Base-by-base conservation (phyloP, 352 stramenopile species). In the Pythium diclinum region DNA sequence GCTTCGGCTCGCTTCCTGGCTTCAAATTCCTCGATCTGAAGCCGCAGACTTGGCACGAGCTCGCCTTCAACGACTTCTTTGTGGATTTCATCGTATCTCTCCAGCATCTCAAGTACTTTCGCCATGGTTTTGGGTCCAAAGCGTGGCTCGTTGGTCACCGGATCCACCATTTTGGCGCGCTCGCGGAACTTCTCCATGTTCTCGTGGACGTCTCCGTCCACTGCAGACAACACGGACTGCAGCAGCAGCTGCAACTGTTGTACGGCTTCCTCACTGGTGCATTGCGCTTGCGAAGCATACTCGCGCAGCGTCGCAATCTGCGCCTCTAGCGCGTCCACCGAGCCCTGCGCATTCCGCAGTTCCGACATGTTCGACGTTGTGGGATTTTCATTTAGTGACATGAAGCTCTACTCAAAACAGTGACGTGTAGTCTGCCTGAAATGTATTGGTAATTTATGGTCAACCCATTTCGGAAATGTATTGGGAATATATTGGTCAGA, bases 91-190 rank as follows among this genome's bases (percentile, higher is more conserved):
- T 92, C 78, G 36, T 86, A 89, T 19, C 70, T 69, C 52, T 52
- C 46, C 56, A 92, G 67, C 67, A 95, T 58, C 34, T 75, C 72
- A 36, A 77, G 62, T 8, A 92, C 86, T 61, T 81, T 87, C 8
- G 71, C 67, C 64, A 89, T 65, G 75, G 90, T 95, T 62, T 89
- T 89, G 19, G 86, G 84, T 0, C 86, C 86, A 30, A 92, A 92
- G 8, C 86, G 81, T 46, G 84, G 81, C 25, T 81, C 68, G 36
- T 85, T 81, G 48, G 86, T 91, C 49, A 93, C 69, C 1, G 84
- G 84, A 44, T 95, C 86, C 34, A 91, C 67, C 73, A 86, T 83
- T 0, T 59, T 55, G 36, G 73, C 79, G 21, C 84, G 80, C 7
- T 62, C 64, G 14, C 83, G 78, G 33, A 86, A 87, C 23, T 80